phyloP scores from a whole-genome alignment of 1,284 basidiomycete species.

The Porogramme epimiltina region DNA sequence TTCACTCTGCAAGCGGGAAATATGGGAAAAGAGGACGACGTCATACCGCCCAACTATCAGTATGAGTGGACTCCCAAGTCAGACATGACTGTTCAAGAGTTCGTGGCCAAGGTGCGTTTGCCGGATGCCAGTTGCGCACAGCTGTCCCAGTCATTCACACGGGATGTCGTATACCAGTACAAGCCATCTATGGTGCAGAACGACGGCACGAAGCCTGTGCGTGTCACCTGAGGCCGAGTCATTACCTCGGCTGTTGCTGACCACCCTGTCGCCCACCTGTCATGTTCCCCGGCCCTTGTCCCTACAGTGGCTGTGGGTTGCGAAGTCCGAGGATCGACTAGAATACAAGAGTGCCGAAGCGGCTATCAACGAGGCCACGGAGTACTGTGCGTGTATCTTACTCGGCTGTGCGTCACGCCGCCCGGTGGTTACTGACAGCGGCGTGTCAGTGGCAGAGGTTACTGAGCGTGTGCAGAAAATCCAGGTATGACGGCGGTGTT shows the following conservation, averaged over 20 bases:
- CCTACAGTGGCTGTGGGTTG: conserved; percentile 69
- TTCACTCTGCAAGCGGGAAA: background rate
- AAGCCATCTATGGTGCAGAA: conserved; percentile 76
- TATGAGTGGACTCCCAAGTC: conserved; percentile 48
- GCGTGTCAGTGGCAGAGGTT: conserved; percentile 54
- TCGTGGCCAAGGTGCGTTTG: conserved; percentile 46
- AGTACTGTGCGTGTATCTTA: conserved; percentile 42
- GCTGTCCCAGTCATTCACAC: background rate
- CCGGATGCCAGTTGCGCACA: background rate
- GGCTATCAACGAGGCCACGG: conserved; percentile 49
- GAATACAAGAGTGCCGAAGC: conserved; percentile 29
- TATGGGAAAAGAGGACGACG: conserved; percentile 27
- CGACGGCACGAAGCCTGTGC: conserved; percentile 70
- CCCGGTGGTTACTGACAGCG: background rate
- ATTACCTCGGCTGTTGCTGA: conserved; percentile 5
- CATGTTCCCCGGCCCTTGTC: too few relatives aligned
- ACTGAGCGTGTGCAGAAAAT: conserved; percentile 59
- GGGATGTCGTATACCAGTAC: conserved; percentile 42
- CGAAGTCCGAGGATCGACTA: conserved; percentile 31
- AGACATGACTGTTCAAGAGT: conserved; percentile 42
- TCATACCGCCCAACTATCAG: conserved; percentile 34
- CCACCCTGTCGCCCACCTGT: conserved; percentile 2
- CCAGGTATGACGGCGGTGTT: conserved; percentile 43
- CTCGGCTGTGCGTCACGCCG: too few relatives aligned
- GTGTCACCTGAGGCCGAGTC: background rate